phyloP scores from a whole-genome alignment of 768 basidiomycete species.

The Tremella yokohamensis region DNA sequence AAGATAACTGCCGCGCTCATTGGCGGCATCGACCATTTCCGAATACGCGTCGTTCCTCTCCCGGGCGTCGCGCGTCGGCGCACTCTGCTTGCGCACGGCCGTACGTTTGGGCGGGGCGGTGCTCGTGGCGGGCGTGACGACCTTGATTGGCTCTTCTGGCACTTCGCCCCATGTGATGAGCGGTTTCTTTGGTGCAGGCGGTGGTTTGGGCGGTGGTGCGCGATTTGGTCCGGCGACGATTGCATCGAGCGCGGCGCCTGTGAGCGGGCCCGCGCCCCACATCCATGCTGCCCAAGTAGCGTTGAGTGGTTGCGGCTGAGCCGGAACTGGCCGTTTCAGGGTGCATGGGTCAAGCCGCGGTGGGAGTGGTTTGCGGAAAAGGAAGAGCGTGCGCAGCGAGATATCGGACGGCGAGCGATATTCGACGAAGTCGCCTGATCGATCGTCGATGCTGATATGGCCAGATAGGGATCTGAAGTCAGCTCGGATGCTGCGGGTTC shows the following conservation, averaged over 20 bases:
- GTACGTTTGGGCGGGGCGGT: slow-evolving; percentile 34
- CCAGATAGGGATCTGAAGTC: slow-evolving; percentile 24
- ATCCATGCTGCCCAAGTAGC: slow-evolving; percentile 48
- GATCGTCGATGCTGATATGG: slow-evolving; percentile 47
- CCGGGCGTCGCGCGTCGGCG: slow-evolving; percentile 24
- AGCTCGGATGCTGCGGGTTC: not conserved
- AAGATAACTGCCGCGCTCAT: slow-evolving; percentile 41
- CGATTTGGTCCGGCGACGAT: slow-evolving; percentile 52
- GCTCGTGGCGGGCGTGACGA: slow-evolving; percentile 14
- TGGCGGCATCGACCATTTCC: slow-evolving; percentile 45
- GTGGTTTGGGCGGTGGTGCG: slow-evolving; percentile 35
- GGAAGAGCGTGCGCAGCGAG: slow-evolving; percentile 48
- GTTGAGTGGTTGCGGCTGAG: slow-evolving; percentile 46
- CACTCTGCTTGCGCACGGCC: slow-evolving; percentile 29
- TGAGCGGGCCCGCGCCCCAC: slow-evolving; percentile 52
- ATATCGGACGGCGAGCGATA: slow-evolving; percentile 45
- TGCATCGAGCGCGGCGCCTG: slow-evolving; percentile 49
- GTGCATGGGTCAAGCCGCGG: slow-evolving; percentile 42
- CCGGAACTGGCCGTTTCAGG: slow-evolving; percentile 35
- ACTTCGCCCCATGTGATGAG: slow-evolving; percentile 48
- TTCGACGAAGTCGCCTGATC: slow-evolving; percentile 51
- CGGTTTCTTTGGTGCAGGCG: slow-evolving; percentile 40
- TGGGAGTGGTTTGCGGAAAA: slow-evolving; percentile 48
- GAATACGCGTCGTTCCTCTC: slow-evolving; percentile 48
- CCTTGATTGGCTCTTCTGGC: slow-evolving; percentile 28